Evolutionary conservation across 169 alveolate genomes (phyloP).

Genomic region (Eimeria zaria): DNA sequence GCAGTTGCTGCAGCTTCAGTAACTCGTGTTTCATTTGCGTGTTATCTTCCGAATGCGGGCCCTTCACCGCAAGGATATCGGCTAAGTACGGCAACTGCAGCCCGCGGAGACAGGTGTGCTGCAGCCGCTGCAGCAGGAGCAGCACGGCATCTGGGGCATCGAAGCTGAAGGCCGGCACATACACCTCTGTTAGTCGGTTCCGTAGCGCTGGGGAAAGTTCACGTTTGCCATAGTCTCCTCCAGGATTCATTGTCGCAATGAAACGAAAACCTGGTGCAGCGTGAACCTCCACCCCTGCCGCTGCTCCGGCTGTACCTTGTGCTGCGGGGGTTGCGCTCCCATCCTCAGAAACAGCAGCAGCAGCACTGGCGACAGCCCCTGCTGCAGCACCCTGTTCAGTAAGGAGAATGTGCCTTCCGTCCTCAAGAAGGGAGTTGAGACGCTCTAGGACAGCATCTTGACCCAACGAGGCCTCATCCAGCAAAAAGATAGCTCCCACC

Average conservation of each 20-base stretch:
- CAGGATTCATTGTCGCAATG: conserved; percentile 99
- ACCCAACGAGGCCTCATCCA: conserved; percentile 99
- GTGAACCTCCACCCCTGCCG: conserved; percentile 82
- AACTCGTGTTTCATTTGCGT: conserved; percentile 16
- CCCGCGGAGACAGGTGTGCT: conserved; percentile 46
- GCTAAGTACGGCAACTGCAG: conserved; percentile 50
- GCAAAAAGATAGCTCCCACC: conserved; percentile 96
- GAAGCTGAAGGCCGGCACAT: conserved; percentile 90
- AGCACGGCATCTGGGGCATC: conserved; percentile 77
- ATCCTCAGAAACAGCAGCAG: conserved; percentile 5
- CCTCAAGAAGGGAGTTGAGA: conserved; percentile 99
- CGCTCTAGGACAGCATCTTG: conserved; percentile 99
- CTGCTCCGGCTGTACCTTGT: conserved; percentile 86
- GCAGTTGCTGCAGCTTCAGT: conserved; percentile 19
- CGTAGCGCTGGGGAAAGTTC: conserved; percentile 99
- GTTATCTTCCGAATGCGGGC: not conserved
- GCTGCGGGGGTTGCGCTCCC: not conserved
- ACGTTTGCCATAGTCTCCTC: conserved; percentile 99
- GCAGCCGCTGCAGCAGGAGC: conserved; percentile 77
- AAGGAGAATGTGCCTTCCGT: conserved; percentile 86
- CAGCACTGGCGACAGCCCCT: conserved; percentile 15
- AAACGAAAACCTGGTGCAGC: conserved; percentile 96
- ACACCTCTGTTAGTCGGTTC: conserved; percentile 99
- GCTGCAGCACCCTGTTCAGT: conserved; percentile 89
- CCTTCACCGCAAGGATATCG: not conserved